Conservation (phyloP, 176 grass and related monocot genomes). For the Carex kokanica region DNA sequence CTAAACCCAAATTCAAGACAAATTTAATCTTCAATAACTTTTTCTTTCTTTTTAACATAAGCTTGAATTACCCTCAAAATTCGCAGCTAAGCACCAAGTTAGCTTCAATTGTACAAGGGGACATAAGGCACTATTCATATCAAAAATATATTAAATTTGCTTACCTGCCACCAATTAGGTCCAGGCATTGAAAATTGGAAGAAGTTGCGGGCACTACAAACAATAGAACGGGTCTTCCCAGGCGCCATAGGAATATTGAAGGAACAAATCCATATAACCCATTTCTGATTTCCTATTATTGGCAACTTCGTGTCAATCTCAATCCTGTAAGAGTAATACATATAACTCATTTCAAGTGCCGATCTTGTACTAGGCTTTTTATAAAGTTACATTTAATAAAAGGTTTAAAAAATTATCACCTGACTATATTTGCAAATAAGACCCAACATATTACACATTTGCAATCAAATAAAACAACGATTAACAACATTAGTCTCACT, state of each 20-base stretch:
- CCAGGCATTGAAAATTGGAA: constrained; percentile 94
- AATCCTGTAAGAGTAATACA: constrained; percentile 42
- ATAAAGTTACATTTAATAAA: not conserved
- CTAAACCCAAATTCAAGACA: not conserved
- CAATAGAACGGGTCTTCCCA: constrained; percentile 95
- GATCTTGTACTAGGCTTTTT: not conserved
- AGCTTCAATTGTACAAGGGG: not conserved
- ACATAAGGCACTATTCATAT: not conserved
- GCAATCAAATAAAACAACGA: not conserved
- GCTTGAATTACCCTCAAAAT: not conserved
- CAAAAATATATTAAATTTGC: not conserved
- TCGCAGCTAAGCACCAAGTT: not conserved
- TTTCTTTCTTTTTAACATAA: not conserved
- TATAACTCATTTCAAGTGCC: no score
- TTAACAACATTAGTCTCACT: not conserved
- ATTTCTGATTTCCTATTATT: constrained; percentile 88
- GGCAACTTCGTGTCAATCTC: constrained; percentile 96
- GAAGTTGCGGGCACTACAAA: constrained; percentile 93
- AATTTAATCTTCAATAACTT: not conserved
- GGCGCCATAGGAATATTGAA: constrained; percentile 98
- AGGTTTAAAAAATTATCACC: not conserved
- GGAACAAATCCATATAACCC: constrained; percentile 99
- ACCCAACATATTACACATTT: not conserved
- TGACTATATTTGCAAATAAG: not conserved
- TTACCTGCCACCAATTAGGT: constrained; percentile 89